phyloP scores from a whole-genome alignment of 495 filamentous ascomycete species.

The Penicillium roqueforti region DNA sequence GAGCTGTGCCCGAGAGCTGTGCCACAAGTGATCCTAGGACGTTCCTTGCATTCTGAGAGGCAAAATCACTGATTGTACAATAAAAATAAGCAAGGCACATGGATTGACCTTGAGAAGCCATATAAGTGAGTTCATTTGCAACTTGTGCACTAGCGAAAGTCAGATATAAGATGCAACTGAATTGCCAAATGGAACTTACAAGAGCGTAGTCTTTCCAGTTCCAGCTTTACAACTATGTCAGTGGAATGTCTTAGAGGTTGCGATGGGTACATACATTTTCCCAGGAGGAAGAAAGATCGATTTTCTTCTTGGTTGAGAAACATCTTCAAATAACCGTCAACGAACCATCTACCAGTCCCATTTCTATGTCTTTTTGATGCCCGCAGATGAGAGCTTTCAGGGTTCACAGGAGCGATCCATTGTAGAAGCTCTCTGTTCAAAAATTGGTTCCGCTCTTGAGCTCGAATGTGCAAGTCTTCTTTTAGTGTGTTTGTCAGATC shows the following conservation, averaged over 20 bases:
- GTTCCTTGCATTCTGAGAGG: constrained; percentile 18
- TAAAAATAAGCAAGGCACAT: constrained; percentile 22
- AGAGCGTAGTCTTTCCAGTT: constrained; percentile 23
- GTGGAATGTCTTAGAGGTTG: background rate
- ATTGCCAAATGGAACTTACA: constrained; percentile 7
- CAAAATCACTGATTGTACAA: constrained; percentile 19
- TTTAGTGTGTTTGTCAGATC: constrained; percentile 12
- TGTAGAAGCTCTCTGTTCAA: constrained; percentile 14
- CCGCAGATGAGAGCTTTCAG: constrained; percentile 16
- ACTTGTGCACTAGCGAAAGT: constrained; percentile 15
- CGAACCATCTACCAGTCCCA: constrained; percentile 19
- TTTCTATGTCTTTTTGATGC: constrained; percentile 7
- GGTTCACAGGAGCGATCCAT: constrained; percentile 23
- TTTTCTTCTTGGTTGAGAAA: constrained; percentile 8
- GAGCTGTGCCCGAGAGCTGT: constrained; percentile 13
- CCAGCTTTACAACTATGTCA: constrained; percentile 12
- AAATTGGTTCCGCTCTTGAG: constrained; percentile 12
- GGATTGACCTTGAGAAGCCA: constrained; percentile 4
- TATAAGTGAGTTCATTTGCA: constrained; percentile 14
- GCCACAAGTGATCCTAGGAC: constrained; percentile 21
- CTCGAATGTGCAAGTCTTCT: constrained; percentile 18
- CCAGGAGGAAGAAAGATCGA: constrained; percentile 13
- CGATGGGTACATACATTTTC: constrained; percentile 19
- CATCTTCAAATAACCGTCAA: constrained; percentile 10
- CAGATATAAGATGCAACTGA: background rate